phyloP scores from a whole-genome alignment of 345 rosid species.

The Mangifera indica region DNA sequence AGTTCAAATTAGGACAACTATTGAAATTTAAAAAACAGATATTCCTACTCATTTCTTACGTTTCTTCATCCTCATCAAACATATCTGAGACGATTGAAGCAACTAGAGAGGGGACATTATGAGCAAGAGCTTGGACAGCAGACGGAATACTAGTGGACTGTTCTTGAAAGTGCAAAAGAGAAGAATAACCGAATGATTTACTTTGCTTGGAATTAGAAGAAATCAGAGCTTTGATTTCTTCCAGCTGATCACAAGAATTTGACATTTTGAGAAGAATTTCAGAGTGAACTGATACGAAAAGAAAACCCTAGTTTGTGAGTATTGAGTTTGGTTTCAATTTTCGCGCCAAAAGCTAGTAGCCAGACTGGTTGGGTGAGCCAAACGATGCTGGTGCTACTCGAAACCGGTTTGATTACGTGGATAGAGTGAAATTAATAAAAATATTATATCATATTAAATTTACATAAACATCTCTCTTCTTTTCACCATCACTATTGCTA shows the following conservation, averaged over 20 bases:
- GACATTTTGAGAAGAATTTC: slow-evolving; percentile 22
- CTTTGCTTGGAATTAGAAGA: slow-evolving; percentile 28
- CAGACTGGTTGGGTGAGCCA: not conserved
- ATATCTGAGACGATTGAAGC: slow-evolving; percentile 28
- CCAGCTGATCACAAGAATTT: slow-evolving; percentile 26
- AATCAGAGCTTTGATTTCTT: slow-evolving; percentile 38
- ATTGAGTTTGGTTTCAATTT: slow-evolving; percentile 10
- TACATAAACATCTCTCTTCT: too few relatives aligned
- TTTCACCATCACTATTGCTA: too few relatives aligned
- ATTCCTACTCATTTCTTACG: slow-evolving; percentile 21
- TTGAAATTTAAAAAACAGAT: not conserved
- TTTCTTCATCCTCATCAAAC: slow-evolving; percentile 43
- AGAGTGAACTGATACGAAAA: not conserved
- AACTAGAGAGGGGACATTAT: slow-evolving; percentile 25
- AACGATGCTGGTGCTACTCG: not conserved
- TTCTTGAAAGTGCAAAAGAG: slow-evolving; percentile 40
- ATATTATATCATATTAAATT: too few relatives aligned
- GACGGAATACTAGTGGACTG: slow-evolving; percentile 30
- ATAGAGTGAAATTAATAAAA: too few relatives aligned
- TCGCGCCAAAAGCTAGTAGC: slow-evolving; percentile 23
- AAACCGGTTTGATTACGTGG: not conserved
- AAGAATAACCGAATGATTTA: slow-evolving; percentile 43
- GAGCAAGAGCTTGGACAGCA: slow-evolving; percentile 33
- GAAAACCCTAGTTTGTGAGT: not conserved
- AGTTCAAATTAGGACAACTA: not conserved